Evolutionary conservation across 352 stramenopile species (phyloP).

Genomic region (Globisporangium solare): DNA sequence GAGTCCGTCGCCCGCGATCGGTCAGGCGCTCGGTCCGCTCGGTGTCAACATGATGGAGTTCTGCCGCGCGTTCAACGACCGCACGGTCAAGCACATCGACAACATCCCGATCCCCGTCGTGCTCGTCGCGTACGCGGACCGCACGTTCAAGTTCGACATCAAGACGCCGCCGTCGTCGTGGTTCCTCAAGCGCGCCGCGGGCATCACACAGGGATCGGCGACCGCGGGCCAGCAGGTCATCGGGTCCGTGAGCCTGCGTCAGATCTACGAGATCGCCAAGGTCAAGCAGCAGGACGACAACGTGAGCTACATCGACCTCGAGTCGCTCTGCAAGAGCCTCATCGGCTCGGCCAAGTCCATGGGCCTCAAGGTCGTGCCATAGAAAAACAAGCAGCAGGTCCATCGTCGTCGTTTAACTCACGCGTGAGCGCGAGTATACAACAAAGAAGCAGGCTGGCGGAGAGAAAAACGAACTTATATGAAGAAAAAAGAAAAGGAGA

Average conservation of each 20-base stretch:
- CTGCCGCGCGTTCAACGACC: constrained; percentile 99
- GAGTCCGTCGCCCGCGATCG: constrained; percentile 83
- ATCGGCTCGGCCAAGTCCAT: constrained; percentile 92
- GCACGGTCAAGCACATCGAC: constrained; percentile 88
- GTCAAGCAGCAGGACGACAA: constrained; percentile 95
- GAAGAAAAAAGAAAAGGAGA: not conserved
- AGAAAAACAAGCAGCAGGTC: constrained; percentile 7
- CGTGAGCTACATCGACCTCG: constrained; percentile 89
- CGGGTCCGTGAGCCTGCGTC: constrained; percentile 89
- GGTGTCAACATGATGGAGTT: constrained; percentile 99
- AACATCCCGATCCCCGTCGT: constrained; percentile 92
- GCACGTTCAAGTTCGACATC: constrained; percentile 96
- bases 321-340: constrained; percentile 91
- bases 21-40: constrained; percentile 92
- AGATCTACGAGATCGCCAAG: constrained; percentile 98
- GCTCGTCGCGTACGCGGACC: constrained; percentile 91
- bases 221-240: constrained; percentile 70
- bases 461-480: not conserved
- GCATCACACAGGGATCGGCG: constrained; percentile 73
- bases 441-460: not conserved
- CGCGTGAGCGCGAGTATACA: not conserved
- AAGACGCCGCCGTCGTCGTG: constrained; percentile 94
- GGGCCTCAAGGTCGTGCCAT: constrained; percentile 82
- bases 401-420: no score
- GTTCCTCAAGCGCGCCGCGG: constrained; percentile 91